Percentiles rank a stretch among this genome's conserved stretches.
phyloP scores from a whole-genome alignment of 352 stramenopile species.

The Phytophthora uliginosa region DNA sequence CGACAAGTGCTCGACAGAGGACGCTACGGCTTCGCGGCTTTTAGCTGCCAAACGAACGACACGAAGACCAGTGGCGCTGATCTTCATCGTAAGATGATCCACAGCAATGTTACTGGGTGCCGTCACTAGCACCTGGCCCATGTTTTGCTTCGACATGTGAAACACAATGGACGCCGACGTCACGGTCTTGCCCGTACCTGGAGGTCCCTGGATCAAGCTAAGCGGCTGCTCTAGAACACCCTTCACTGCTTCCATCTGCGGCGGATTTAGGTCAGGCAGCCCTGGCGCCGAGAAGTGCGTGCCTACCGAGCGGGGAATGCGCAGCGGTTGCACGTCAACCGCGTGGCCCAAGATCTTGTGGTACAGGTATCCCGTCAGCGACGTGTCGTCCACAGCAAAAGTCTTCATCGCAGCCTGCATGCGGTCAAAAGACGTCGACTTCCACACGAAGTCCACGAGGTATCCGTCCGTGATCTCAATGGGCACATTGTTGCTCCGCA shows the following conservation, averaged over 20 bases:
- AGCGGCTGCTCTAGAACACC: conserved; percentile 97
- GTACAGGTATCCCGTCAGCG: conserved; percentile 99
- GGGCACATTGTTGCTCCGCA: conserved; percentile 83
- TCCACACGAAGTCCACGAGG: conserved; percentile 99
- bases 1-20: conserved; percentile 97
- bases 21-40: conserved; percentile 96
- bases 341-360: conserved; percentile 99
- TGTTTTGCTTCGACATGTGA: conserved; percentile 98
- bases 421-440: conserved; percentile 98
- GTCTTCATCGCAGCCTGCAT: conserved; percentile 99
- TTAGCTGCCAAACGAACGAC: conserved; percentile 99
- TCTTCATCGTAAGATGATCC: conserved; percentile 97
- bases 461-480: conserved; percentile 97
- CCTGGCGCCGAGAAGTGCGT: conserved; percentile 93
- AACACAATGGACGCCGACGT: conserved; percentile 99
- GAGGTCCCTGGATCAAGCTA: conserved; percentile 98
- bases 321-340: conserved; percentile 95
- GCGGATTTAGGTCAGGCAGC: conserved; percentile 98
- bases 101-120: conserved; percentile 99
- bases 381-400: conserved; percentile 99
- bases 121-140: conserved; percentile 99
- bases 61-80: conserved; percentile 97
- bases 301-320: conserved; percentile 71
- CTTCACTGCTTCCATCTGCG: conserved; percentile 96
- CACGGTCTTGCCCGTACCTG: conserved; percentile 98